These are phyloP conservation scores for Angophora floribunda DNA, from an alignment of 345 rosid species.

Conservation along the genomic window DNA sequence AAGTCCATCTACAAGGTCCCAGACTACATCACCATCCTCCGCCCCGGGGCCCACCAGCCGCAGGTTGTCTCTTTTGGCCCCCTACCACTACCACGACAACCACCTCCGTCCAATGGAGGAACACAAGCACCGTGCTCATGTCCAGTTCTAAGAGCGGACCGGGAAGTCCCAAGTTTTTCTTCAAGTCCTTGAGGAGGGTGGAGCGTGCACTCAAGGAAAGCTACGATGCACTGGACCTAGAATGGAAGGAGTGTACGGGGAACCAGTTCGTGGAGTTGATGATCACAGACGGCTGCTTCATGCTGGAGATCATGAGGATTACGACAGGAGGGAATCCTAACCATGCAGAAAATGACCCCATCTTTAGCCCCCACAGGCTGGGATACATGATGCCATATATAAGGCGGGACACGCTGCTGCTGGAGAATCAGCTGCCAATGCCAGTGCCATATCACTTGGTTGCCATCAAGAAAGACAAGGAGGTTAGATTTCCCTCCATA, in stretches of 20 bases:
- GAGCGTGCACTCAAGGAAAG: neutral
- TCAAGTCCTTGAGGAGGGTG: neutral
- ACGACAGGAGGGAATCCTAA: neutral
- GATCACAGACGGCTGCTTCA: constrained; percentile 46
- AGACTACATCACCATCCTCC: constrained; percentile 6
- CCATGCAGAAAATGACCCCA: constrained; percentile 28
- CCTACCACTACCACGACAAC: constrained; percentile 1
- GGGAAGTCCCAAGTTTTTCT: fast-evolving
- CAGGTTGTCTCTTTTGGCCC: constrained; percentile 36
- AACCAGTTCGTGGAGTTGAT: constrained; percentile 16
- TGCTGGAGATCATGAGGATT: constrained; percentile 27
- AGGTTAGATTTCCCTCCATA: neutral
- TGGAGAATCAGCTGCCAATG: constrained; percentile 48
- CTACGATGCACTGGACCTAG: neutral
- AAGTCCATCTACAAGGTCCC: constrained; percentile 33
- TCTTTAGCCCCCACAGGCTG: constrained; percentile 35
- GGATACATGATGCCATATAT: constrained; percentile 22
- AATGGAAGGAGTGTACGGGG: neutral
- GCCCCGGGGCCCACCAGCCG: constrained; percentile 23
- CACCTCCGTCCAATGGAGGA: neutral
- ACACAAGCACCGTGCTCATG: constrained; percentile 1
- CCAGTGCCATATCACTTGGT: constrained; percentile 14
- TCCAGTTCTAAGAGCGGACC: neutral
- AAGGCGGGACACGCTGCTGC: constrained; percentile 40
- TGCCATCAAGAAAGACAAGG: neutral